Evolutionary conservation across 768 basidiomycete species (phyloP).

Genomic region (Amanita pseudoporphyria): DNA sequence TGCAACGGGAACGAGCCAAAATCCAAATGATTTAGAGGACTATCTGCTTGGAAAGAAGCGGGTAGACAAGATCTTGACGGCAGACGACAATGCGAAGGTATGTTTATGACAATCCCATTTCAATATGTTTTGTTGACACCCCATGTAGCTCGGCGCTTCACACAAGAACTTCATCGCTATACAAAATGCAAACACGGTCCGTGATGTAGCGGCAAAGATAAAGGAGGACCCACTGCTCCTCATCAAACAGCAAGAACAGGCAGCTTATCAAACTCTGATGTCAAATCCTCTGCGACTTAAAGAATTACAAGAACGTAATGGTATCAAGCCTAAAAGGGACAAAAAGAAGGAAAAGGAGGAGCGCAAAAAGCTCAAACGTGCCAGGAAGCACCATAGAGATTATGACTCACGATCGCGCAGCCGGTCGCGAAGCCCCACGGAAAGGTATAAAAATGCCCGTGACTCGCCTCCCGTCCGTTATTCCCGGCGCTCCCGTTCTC

Average conservation of each 20-base stretch:
- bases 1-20: slow-evolving; percentile 78
- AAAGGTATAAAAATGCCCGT: background rate
- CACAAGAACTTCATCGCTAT: slow-evolving; percentile 92
- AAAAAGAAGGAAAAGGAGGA: slow-evolving; percentile 56
- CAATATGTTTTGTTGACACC: background rate
- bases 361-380: slow-evolving; percentile 30
- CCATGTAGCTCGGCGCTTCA: slow-evolving; percentile 60
- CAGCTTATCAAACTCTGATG: slow-evolving; percentile 78
- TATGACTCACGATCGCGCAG: slow-evolving; percentile 32
- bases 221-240: slow-evolving; percentile 96
- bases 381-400: slow-evolving; percentile 23
- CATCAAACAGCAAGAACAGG: slow-evolving; percentile 97
- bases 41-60: slow-evolving; percentile 96
- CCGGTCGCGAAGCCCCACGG: slow-evolving; percentile 35
- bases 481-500: slow-evolving; percentile 25
- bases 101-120: slow-evolving; percentile 9
- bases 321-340: slow-evolving; percentile 74
- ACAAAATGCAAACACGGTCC: slow-evolving; percentile 84
- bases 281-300: slow-evolving; percentile 79
- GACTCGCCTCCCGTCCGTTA: background rate
- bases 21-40: slow-evolving; percentile 89
- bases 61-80: slow-evolving; percentile 91
- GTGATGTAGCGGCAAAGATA: slow-evolving; percentile 89
- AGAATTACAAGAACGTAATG: slow-evolving; percentile 71
- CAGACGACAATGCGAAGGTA: slow-evolving; percentile 87